Conservation (phyloP, 345 rosid species). For the Fremontodendron californicum region DNA sequence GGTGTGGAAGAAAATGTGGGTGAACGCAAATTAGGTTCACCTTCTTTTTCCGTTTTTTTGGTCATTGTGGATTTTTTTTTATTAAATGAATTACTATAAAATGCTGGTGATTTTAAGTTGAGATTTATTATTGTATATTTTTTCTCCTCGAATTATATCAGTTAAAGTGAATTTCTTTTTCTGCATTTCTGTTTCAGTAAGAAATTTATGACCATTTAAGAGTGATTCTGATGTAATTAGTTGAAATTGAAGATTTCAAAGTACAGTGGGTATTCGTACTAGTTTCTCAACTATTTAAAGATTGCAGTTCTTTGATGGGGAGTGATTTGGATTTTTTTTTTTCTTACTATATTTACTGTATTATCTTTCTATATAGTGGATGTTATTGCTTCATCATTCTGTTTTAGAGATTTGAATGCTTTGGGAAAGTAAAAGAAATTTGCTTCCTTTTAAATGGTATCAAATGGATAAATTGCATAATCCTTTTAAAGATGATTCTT, state of each 20-base stretch:
- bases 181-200: conserved; percentile 10
- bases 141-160: background rate
- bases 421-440: background rate
- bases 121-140: background rate
- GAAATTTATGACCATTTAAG: background rate
- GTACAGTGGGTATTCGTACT: background rate
- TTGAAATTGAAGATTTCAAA: conserved; percentile 13
- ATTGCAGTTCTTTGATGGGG: conserved; percentile 7
- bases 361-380: background rate
- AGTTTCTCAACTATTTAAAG: background rate
- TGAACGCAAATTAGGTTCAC: background rate
- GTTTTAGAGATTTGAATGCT: background rate
- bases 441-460: background rate
- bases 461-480: background rate
- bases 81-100: too few species aligned
- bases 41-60: too few species aligned
- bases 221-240: conserved; percentile 14
- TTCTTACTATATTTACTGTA: background rate
- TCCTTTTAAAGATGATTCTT: background rate
- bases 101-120: background rate
- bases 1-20: conserved; percentile 13
- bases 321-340: background rate
- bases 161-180: background rate
- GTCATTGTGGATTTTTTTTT: too few species aligned
- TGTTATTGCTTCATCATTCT: background rate